Percentiles rank a stretch among this genome's conserved stretches.
Conservation (phyloP, 176 grass and related monocot genomes). For the Ensete glaucum region DNA sequence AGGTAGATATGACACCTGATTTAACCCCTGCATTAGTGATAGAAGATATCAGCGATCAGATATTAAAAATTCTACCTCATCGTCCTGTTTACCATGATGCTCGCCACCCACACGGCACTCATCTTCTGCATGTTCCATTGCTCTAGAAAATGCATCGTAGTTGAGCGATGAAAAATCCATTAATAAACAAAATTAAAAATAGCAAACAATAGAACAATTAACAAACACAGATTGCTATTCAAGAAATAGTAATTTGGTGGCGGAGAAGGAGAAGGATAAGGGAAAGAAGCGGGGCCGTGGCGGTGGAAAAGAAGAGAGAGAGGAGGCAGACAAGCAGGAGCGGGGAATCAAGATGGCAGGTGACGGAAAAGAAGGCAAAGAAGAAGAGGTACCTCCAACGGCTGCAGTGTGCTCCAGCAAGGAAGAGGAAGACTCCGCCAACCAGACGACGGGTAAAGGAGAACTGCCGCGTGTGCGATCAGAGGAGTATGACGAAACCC, state of each 20-base stretch:
- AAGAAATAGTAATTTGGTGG: background rate
- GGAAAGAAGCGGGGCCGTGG: background rate
- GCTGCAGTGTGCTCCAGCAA: background rate
- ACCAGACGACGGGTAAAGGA: background rate
- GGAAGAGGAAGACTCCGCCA: background rate
- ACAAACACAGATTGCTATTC: background rate
- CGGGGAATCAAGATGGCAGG: background rate
- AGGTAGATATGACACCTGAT: background rate
- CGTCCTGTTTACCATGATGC: conserved; percentile 39
- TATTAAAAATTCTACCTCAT: conserved; percentile 48
- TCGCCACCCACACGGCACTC: conserved; percentile 38
- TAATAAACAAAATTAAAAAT: background rate
- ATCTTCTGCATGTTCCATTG: conserved; percentile 61
- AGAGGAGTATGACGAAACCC: background rate
- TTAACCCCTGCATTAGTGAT: background rate
- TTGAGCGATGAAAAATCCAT: background rate
- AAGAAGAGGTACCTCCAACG: background rate
- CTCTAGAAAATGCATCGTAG: background rate
- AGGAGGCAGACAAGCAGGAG: background rate
- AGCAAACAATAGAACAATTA: background rate
- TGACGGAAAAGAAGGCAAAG: background rate
- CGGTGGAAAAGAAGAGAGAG: background rate
- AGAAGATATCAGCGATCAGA: conserved; percentile 4
- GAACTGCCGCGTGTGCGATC: background rate
- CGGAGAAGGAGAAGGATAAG: background rate